These are phyloP conservation scores for Urtica urens DNA, from an alignment of 306 rosid species.

Conservation along the genomic window DNA sequence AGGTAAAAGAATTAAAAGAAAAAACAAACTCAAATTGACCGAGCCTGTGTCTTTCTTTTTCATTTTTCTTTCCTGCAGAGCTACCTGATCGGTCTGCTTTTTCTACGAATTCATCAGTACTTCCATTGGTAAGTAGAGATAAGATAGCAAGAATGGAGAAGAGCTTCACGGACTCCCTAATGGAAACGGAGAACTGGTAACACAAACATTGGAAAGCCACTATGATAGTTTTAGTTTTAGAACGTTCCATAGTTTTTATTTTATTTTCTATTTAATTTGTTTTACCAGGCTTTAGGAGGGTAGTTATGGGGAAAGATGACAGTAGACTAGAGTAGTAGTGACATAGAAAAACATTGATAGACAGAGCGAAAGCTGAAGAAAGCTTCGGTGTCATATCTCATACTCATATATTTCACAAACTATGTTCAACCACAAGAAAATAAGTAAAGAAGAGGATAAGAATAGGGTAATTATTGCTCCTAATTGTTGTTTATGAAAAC, in stretches of 20 bases:
- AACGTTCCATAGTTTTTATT: no score
- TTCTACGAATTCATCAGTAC: conserved; percentile 15
- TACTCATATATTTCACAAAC: neutral
- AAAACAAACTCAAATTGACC: neutral
- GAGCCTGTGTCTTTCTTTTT: neutral
- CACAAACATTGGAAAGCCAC: no score
- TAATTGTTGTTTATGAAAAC: neutral
- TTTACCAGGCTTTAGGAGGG: no score
- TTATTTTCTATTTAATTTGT: no score
- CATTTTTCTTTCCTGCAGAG: conserved; percentile 15
- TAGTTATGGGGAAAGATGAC: neutral
- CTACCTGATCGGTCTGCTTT: conserved; percentile 35
- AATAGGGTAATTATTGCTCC: neutral
- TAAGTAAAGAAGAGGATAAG: no score
- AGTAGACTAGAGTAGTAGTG: conserved; percentile 1
- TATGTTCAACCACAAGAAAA: conserved; percentile 5
- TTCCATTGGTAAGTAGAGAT: conserved; percentile 26
- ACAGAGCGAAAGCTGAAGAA: conserved; percentile 22
- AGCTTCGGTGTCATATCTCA: conserved; percentile 14
- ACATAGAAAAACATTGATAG: conserved; percentile 10
- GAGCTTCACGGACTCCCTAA: conserved; percentile 22
- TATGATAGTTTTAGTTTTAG: no score
- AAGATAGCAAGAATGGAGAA: conserved; percentile 31
- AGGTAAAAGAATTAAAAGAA: conserved; percentile 3
- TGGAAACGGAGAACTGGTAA: no score